Conservation (phyloP, 2,329 filamentous ascomycete genomes). For the Talaromyces sp. region DNA sequence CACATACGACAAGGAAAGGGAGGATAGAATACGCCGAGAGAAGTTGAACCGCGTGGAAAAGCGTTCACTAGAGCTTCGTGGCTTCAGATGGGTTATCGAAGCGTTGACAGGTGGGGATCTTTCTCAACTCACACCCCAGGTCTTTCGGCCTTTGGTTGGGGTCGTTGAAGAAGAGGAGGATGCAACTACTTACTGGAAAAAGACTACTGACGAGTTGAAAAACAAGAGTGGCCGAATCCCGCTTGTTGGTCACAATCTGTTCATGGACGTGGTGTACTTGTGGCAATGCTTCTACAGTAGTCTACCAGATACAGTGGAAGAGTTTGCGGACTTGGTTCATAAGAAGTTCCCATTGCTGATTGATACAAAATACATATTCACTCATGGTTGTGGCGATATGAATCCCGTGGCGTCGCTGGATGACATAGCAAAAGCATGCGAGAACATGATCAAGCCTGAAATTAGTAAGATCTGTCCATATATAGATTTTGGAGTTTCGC, state of each 20-base stretch:
- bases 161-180: constrained; percentile 7
- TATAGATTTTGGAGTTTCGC: background rate
- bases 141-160: constrained; percentile 27
- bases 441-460: constrained; percentile 25
- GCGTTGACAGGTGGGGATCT: constrained; percentile 44
- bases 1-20: constrained; percentile 34
- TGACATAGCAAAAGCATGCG: constrained; percentile 29
- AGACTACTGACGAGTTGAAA: constrained; percentile 34
- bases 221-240: constrained; percentile 42
- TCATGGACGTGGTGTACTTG: constrained; percentile 60
- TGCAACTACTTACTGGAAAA: background rate
- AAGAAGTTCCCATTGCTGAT: constrained; percentile 55
- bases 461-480: constrained; percentile 27
- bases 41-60: constrained; percentile 28
- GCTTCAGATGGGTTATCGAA: constrained; percentile 48
- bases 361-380: constrained; percentile 63
- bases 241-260: constrained; percentile 61
- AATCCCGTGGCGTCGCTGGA: constrained; percentile 42
- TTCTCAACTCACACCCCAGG: constrained; percentile 33
- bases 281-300: constrained; percentile 57
- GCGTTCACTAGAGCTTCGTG: constrained; percentile 35
- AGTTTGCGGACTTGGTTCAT: constrained; percentile 51
- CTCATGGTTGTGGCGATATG: constrained; percentile 51
- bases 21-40: constrained; percentile 29
- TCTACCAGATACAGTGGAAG: constrained; percentile 54